A percentile compares a stretch with the other conserved stretches of the same genome.
Conservation (phyloP, 1,284 basidiomycete species). For the Serendipita sp. region DNA sequence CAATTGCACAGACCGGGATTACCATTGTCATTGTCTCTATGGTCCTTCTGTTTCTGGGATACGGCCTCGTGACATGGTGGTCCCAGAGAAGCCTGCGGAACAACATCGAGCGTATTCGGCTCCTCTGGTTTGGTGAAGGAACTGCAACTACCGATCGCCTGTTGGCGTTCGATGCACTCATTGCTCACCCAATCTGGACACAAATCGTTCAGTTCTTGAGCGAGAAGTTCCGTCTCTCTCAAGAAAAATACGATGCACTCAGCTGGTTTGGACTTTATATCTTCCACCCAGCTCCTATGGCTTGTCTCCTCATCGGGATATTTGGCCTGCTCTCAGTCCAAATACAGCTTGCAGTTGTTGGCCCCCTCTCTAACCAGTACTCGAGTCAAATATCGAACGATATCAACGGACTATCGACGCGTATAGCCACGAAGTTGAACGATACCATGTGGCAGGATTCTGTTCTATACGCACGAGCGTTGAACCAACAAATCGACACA, state of each 20-base stretch:
- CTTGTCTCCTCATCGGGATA: slow-evolving; percentile 78
- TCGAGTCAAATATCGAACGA: slow-evolving; percentile 42
- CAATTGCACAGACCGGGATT: slow-evolving; percentile 62
- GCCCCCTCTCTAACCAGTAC: slow-evolving; percentile 54
- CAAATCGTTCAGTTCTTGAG: slow-evolving; percentile 45
- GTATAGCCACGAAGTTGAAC: slow-evolving; percentile 68
- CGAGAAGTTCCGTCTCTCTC: slow-evolving; percentile 33
- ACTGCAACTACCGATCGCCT: not conserved
- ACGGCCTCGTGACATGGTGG: slow-evolving; percentile 64
- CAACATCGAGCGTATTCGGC: slow-evolving; percentile 53
- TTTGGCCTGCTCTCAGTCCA: slow-evolving; percentile 82
- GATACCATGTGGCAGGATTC: slow-evolving; percentile 69
- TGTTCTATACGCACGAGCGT: slow-evolving; percentile 52
- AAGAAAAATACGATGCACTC: slow-evolving; percentile 47
- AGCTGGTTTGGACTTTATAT: slow-evolving; percentile 81
- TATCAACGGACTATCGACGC: slow-evolving; percentile 50
- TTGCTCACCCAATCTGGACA: slow-evolving; percentile 41
- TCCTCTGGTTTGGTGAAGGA: slow-evolving; percentile 4
- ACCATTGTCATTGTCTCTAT: slow-evolving; percentile 52
- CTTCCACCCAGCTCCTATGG: slow-evolving; percentile 78
- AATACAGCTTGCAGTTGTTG: slow-evolving; percentile 67
- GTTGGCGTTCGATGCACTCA: slow-evolving; percentile 1
- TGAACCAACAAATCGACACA: slow-evolving; percentile 56
- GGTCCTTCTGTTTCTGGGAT: slow-evolving; percentile 46
- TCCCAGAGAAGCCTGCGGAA: slow-evolving; percentile 56